phyloP scores from a whole-genome alignment of 73 alveolate species.

The Effrenium voratum region DNA sequence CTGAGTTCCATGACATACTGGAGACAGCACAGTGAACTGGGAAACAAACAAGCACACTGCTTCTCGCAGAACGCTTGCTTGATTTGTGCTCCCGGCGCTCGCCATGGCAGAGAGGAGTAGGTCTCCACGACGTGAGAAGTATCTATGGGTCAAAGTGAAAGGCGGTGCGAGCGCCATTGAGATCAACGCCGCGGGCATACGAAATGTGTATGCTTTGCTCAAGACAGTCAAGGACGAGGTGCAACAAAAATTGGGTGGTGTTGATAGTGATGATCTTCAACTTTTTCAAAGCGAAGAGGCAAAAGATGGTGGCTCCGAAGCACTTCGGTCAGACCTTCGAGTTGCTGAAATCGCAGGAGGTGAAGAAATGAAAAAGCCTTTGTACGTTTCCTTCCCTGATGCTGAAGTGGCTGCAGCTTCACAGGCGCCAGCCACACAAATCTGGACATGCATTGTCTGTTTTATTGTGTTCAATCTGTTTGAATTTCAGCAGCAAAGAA shows the following conservation, averaged over 20 bases:
- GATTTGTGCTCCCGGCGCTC: constrained; percentile 31
- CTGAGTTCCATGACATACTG: constrained; percentile 28
- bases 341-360: no score
- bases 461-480: neutral
- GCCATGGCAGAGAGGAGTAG: constrained; percentile 29
- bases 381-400: constrained; percentile 1
- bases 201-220: neutral
- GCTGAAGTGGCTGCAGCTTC: neutral
- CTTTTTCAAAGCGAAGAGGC: constrained; percentile 17
- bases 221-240: neutral
- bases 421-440: neutral
- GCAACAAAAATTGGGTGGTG: neutral
- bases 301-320: constrained; percentile 11
- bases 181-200: neutral
- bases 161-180: neutral
- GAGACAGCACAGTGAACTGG: constrained; percentile 6
- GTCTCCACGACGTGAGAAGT: constrained; percentile 17
- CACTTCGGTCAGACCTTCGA: neutral
- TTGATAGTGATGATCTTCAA: neutral
- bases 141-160: constrained; percentile 27
- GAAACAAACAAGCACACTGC: constrained; percentile 20
- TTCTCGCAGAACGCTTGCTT: constrained; percentile 26
- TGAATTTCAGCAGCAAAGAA: no score
- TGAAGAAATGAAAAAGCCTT: neutral
- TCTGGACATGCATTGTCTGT: neutral